These are phyloP conservation scores for Crinitomyces ghanaensis DNA, from an alignment of 805 yeast genomes.

Conservation along the genomic window DNA sequence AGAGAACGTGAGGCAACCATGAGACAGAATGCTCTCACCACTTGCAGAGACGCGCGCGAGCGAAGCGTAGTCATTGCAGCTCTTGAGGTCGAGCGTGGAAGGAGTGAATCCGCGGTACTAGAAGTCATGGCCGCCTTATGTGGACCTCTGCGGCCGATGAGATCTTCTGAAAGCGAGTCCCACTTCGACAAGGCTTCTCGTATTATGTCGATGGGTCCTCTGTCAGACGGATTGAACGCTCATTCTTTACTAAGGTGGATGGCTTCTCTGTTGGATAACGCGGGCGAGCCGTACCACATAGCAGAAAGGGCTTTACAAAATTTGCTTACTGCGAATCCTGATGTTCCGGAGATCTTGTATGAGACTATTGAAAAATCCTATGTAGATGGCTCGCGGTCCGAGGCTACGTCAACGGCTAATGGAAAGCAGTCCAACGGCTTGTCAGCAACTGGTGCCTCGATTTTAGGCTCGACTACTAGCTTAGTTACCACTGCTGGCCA, in stretches of 20 bases:
- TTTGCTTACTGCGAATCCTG: slow-evolving; percentile 49
- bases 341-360: slow-evolving; percentile 37
- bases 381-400: no score
- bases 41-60: slow-evolving; percentile 29
- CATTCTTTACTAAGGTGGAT: slow-evolving; percentile 67
- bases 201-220: slow-evolving; percentile 33
- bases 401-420: no score
- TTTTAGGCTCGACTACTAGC: no score
- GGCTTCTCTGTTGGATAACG: slow-evolving; percentile 47
- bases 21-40: slow-evolving; percentile 26
- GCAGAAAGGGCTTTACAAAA: slow-evolving; percentile 66
- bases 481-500: no score
- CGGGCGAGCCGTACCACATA: slow-evolving; percentile 45
- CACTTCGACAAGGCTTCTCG: slow-evolving; percentile 26
- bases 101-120: slow-evolving; percentile 57
- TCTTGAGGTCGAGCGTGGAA: slow-evolving; percentile 66
- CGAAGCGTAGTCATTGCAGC: slow-evolving; percentile 44
- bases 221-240: slow-evolving; percentile 50
- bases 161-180: slow-evolving; percentile 14
- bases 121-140: slow-evolving; percentile 79
- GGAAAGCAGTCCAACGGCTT: no score
- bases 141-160: slow-evolving; percentile 62
- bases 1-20: slow-evolving; percentile 60
- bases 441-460: no score
- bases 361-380: no score